A percentile compares a stretch with the other conserved stretches of the same genome.
These are phyloP conservation scores for Macrophomina pseudophaseolina DNA, from an alignment of 2,329 filamentous ascomycete genomes.

Conservation along the genomic window DNA sequence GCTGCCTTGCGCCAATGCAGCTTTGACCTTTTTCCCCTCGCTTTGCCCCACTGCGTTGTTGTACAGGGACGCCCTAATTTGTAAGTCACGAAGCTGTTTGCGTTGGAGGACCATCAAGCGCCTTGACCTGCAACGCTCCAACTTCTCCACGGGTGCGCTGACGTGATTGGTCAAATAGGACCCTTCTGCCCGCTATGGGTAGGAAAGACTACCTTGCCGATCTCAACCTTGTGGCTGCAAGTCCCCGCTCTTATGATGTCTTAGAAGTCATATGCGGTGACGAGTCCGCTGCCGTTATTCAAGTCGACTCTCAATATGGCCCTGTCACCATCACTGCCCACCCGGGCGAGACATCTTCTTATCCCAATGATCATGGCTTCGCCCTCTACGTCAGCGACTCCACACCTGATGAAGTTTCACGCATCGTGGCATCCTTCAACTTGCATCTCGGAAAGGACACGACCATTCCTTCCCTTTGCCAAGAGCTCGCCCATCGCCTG, in stretches of 20 bases:
- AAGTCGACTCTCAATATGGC: slow-evolving; percentile 49
- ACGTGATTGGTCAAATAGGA: slow-evolving; percentile 22
- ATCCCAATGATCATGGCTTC: slow-evolving; percentile 63
- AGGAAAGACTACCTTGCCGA: slow-evolving; percentile 69
- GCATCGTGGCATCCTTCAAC: slow-evolving; percentile 53
- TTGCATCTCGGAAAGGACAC: slow-evolving; percentile 47
- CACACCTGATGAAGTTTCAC: slow-evolving; percentile 49
- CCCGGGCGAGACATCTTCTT: slow-evolving; percentile 61
- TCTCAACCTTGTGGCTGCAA: slow-evolving; percentile 48
- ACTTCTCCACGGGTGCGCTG: not conserved
- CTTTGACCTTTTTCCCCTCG: slow-evolving; percentile 11
- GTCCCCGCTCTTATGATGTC: slow-evolving; percentile 54
- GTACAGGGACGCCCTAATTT: not conserved
- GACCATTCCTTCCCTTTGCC: slow-evolving; percentile 56
- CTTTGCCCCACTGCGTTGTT: slow-evolving; percentile 1
- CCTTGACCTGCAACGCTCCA: not conserved
- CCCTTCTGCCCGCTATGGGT: slow-evolving; percentile 59
- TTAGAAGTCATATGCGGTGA: slow-evolving; percentile 63
- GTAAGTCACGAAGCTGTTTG: not conserved
- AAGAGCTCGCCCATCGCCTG: slow-evolving; percentile 51
- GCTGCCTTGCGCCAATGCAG: slow-evolving; percentile 1
- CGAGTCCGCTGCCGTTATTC: slow-evolving; percentile 74
- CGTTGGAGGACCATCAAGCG: no score
- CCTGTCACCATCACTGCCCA: slow-evolving; percentile 46
- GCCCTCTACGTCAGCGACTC: slow-evolving; percentile 58